Base-by-base conservation (phyloP, 2,329 filamentous ascomycete genomes). In the Exophiala oligosperma region DNA sequence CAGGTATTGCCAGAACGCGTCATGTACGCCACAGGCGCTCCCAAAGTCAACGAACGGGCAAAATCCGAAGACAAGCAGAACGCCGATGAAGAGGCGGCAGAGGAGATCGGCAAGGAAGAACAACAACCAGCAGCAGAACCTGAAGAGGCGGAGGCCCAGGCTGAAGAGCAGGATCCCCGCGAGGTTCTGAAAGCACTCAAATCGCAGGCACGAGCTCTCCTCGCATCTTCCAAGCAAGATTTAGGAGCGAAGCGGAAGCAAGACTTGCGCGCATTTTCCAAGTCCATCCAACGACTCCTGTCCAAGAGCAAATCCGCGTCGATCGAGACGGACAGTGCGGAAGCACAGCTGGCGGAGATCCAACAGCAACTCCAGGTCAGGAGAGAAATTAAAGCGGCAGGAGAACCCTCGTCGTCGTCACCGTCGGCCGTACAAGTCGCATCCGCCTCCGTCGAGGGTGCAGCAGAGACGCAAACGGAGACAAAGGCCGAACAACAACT, bases 1-100 rank as follows among this genome's bases (percentile, higher is more conserved):
- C 91, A 96, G 73, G 93, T 99, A 68, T 89, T 97, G 21, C 82
- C 90, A 37, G 91, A 96, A 40, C 86, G 88, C 67, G 94, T 99
- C 56, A 82, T 99, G 74, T 92, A 84, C 69, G 93, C 91, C 35
- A 96, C 92, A 1, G 94, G 94, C 58, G 81, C 83, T 26, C 83
- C 84, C 49, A 94, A 92, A 66, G 63, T 71, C 44, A 61, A 65
- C 48, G 67, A 64, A 17, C 69, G 66, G 37, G 69, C 71, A 47
- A 68, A 61, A 54, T 67, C 69, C 49, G 64, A 70, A 32, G 50
- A 55, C 52, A 51, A 70, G 67, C 32, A 35, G 32, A 9, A 11
- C 32, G 32, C 4, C 6, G 7, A 35, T 35, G 54, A 49, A 41
- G 49, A 59, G 9, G 58, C 64, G 17, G 64, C 64, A 65, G 60